Percentiles rank a stretch among this genome's conserved stretches.
phyloP scores from a whole-genome alignment of 1,139 yeast genomes.

The Suhomyces choctaworum region DNA sequence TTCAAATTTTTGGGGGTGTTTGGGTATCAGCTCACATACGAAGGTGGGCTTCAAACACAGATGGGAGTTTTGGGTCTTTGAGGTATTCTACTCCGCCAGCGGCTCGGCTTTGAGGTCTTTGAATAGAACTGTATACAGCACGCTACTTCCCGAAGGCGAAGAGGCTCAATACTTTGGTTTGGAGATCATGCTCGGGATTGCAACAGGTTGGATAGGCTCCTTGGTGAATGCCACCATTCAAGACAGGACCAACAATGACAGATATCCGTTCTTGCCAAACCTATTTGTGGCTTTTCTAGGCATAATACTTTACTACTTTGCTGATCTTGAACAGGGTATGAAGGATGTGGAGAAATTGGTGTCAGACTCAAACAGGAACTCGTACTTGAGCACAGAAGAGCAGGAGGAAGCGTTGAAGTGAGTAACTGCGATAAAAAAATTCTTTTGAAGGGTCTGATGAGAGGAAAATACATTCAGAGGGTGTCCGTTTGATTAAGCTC shows the following conservation, averaged over 20 bases:
- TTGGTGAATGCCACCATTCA: slow-evolving; percentile 44
- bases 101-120: slow-evolving; percentile 41
- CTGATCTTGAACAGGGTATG: slow-evolving; percentile 41
- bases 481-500: too few relatives aligned
- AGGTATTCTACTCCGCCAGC: slow-evolving; percentile 36
- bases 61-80: slow-evolving; percentile 49
- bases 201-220: slow-evolving; percentile 47
- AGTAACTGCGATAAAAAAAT: too few relatives aligned
- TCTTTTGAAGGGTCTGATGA: too few relatives aligned
- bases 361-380: too few relatives aligned
- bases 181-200: slow-evolving; percentile 44
- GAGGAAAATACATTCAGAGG: too few relatives aligned
- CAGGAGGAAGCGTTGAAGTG: too few relatives aligned
- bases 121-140: slow-evolving; percentile 40
- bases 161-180: slow-evolving; percentile 50
- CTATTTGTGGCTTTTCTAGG: slow-evolving; percentile 31
- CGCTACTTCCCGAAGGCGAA: slow-evolving; percentile 43
- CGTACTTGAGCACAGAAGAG: too few relatives aligned
- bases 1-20: slow-evolving; percentile 45
- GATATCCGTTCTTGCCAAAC: slow-evolving; percentile 44
- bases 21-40: slow-evolving; percentile 32
- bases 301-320: slow-evolving; percentile 24
- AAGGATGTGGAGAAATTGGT: slow-evolving; percentile 22
- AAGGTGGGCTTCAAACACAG: slow-evolving; percentile 43
- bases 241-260: slow-evolving; percentile 39